Evolutionary conservation across 2,329 filamentous ascomycete species (phyloP), one percentile per base, ranked within the genome.

Genomic region (Alternaria dauci): DNA sequence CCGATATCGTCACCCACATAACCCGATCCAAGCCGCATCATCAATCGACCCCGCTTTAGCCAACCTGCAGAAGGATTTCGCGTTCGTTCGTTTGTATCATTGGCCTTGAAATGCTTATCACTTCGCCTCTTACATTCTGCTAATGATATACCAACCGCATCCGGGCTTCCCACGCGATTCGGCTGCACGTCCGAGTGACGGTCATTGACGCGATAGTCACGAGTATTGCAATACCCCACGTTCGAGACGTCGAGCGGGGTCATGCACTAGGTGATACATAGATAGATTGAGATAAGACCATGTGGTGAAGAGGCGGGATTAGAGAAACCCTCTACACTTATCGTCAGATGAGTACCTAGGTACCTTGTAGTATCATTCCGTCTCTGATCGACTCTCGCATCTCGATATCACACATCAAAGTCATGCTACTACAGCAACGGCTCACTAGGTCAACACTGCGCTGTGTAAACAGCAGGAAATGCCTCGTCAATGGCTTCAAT

Each of bases 181-280:
- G 66, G 66, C 58, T 65, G 44, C 59, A 58, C 47, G 59, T 38
- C 66, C 68, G 65, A 62, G 30, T 34, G 60, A 65, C 61, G 62
- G 69, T 54, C 58, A 50, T 61, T n/a, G 50, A 60, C 55, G 67
- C 64, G 59, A 61, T 59, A 57, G 65, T 70, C 70, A 71, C 66
- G 63, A 65, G 70, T 54, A 36, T 43, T 44, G 42, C 55, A 28
- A 55, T 55, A 59, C 53, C 59, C 65, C 56, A 64, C 63, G 61
- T 65, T 65, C 59, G 58, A 58, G 57, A 67, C 51, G 38, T 44
- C 55, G 53, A 65, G 70, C 70, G 70, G 70, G 70, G 70, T 71
- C 52, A 39, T 42, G 54, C 43, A 65, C 20, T 47, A 55, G 23
- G 41, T 62, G 55, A 58, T 64, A 62, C 50, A 54, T 50, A 56